Percentiles rank a stretch among this genome's conserved stretches.
phyloP scores from a whole-genome alignment of 805 yeast species.

The Lipomyces sp. region DNA sequence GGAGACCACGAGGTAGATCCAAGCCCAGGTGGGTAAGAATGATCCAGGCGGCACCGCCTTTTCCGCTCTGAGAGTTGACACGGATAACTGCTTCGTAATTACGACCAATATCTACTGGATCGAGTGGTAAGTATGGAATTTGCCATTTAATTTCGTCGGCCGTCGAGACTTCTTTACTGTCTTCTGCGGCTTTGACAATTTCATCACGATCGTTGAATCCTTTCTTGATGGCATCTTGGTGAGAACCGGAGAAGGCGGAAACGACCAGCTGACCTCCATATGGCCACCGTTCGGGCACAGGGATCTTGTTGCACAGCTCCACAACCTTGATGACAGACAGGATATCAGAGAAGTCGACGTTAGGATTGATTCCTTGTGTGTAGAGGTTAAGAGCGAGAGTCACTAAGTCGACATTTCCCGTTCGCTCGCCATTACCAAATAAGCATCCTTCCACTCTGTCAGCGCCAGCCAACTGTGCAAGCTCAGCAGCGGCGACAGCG shows the following conservation, averaged over 20 bases:
- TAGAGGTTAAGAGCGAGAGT: constrained; percentile 77
- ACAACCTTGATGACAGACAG: constrained; percentile 69
- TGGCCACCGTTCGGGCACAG: constrained; percentile 78
- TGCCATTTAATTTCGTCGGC: constrained; percentile 58
- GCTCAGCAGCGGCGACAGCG: constrained; percentile 86
- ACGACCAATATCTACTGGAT: constrained; percentile 83
- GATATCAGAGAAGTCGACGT: constrained; percentile 72
- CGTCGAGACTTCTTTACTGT: constrained; percentile 24
- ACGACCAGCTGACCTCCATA: constrained; percentile 83
- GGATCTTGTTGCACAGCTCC: constrained; percentile 80
- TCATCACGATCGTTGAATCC: constrained; percentile 63
- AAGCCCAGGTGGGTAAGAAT: constrained; percentile 74
- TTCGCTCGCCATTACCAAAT: constrained; percentile 86
- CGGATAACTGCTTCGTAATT: constrained; percentile 91
- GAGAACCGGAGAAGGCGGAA: constrained; percentile 84
- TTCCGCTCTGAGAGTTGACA: constrained; percentile 86
- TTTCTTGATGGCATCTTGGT: constrained; percentile 86
- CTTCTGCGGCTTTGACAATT: constrained; percentile 38
- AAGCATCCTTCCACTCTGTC: constrained; percentile 85
- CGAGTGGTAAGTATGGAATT: constrained; percentile 81
- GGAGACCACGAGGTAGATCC: constrained; percentile 81
- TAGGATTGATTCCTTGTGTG: constrained; percentile 76
- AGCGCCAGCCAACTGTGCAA: constrained; percentile 84
- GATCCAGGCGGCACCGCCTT: constrained; percentile 91
- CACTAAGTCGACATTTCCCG: constrained; percentile 83